phyloP scores from a whole-genome alignment of 139 green algal genomes.

The Micractinium sp. region DNA sequence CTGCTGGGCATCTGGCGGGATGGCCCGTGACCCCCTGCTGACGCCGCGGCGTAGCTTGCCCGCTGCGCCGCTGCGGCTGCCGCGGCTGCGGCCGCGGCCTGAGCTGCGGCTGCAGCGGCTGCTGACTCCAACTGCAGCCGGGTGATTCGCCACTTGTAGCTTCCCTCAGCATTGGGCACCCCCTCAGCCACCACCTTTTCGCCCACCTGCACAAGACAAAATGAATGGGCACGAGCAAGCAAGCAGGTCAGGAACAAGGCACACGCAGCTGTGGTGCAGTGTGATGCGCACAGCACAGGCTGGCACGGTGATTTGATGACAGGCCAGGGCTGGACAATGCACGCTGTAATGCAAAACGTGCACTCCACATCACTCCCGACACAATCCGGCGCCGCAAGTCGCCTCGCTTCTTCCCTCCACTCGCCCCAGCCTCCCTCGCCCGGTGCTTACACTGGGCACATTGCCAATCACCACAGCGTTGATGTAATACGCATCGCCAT shows the following conservation, averaged over 20 bases:
- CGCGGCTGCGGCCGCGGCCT: background rate
- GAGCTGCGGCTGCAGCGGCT: background rate
- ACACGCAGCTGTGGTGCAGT: no score
- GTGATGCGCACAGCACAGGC: no score
- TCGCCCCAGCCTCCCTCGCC: background rate
- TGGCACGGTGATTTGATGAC: no score
- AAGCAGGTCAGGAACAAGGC: no score
- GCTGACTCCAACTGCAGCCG: conserved; percentile 44
- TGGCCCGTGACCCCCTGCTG: background rate
- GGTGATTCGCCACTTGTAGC: conserved; percentile 64
- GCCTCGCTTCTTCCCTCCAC: background rate
- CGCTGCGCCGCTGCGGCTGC: background rate
- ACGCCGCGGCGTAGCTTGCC: background rate
- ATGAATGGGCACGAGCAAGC: background rate
- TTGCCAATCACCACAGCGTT: conserved; percentile 47
- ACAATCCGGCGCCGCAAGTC: no score
- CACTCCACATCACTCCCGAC: no score
- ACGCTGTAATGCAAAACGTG: no score
- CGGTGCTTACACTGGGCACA: conserved; percentile 16
- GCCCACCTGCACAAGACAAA: conserved; percentile 42
- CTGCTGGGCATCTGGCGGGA: background rate
- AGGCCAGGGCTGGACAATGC: no score
- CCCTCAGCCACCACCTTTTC: conserved; percentile 59
- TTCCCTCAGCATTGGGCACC: conserved; percentile 65
- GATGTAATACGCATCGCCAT: conserved; percentile 67